Conservation (phyloP, 2,329 filamentous ascomycete genomes). For the Alternaria postmessia region DNA sequence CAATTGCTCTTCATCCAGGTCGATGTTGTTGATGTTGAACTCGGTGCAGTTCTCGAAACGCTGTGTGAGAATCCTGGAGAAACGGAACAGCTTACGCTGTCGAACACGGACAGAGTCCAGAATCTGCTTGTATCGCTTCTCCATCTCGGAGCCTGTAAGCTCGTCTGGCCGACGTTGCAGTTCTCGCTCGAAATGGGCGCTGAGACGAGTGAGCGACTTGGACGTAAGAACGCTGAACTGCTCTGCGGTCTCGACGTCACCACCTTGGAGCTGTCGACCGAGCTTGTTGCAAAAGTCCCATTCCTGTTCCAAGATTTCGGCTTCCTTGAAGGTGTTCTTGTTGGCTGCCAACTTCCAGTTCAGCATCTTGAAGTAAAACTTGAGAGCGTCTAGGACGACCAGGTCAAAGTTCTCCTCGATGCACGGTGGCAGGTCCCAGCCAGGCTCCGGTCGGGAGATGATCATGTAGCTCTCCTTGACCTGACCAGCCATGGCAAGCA, state of each 20-base stretch:
- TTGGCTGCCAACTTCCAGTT: slow-evolving; percentile 98
- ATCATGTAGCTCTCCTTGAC: slow-evolving; percentile 90
- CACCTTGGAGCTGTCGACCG: slow-evolving; percentile 87
- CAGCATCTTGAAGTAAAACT: slow-evolving; percentile 98
- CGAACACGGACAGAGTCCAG: slow-evolving; percentile 95
- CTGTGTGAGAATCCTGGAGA: slow-evolving; percentile 87
- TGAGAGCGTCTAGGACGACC: slow-evolving; percentile 89
- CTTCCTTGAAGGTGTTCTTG: slow-evolving; percentile 99
- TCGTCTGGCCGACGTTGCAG: slow-evolving; percentile 85
- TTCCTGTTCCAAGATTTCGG: slow-evolving; percentile 94
- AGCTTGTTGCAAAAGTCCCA: slow-evolving; percentile 98
- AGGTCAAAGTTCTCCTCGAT: slow-evolving; percentile 96
- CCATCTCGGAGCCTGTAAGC: slow-evolving; percentile 81
- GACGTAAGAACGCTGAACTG: slow-evolving; percentile 94
- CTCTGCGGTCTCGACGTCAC: slow-evolving; percentile 95
- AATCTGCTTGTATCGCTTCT: slow-evolving; percentile 94
- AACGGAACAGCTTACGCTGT: slow-evolving; percentile 95
- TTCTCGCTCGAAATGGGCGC: slow-evolving; percentile 90
- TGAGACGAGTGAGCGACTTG: slow-evolving; percentile 88
- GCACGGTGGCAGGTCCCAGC: slow-evolving; percentile 94
- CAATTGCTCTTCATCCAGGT: slow-evolving; percentile 71
- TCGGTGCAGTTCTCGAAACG: slow-evolving; percentile 97
- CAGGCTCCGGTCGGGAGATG: slow-evolving; percentile 85
- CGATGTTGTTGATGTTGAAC: slow-evolving; percentile 83
- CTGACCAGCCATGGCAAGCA: slow-evolving; percentile 87